Base-by-base conservation (phyloP, 2,329 filamentous ascomycete species). In the Curvularia hawaiiensis region DNA sequence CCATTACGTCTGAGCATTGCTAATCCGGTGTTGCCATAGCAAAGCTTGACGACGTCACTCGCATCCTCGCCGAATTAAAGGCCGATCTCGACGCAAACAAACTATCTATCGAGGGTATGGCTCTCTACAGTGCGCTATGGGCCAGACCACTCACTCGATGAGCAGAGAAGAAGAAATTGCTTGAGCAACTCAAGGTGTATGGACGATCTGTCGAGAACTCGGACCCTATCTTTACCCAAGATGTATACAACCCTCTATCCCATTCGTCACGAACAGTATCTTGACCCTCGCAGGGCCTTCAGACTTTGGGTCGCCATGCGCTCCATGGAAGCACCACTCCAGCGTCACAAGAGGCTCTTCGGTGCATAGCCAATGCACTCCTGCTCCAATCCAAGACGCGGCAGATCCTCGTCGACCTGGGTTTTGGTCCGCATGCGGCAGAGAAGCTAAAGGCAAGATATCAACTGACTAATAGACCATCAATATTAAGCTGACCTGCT, bases 361-460 rank as follows among this genome's bases (percentile, higher is more conserved):
- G 92, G 67, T 93, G 92, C 66, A 78, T 98, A 47, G 93, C 91
- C 66, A 98, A 98, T 76, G 88, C 92, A 9, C 79, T 97, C 69
- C 81, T 96, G 0, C 83, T 96, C 18, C 82, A 87, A 60, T 79
- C 85, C 10, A 80, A 84, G 40, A 88, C 89, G 41, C 85, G 91
- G 50, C 88, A 94, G 72, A 83, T 85, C 44, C 88, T 95, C 52
- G 87, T 92, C 14, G 86, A 92, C 67, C 79, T 91, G 22, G 88
- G 85, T 9, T 89, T 86, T 69, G 85, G 85, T 40, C 78, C 82
- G 16, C 89, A 88, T 66, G 86, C 89, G 18, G 92, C 91, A 57
- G 82, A 85, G 54, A 86, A 84, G 61, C 83, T 97, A 41, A 89
- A 89, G 76, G 82, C 79, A 67, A 46, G 70, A 48, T 39, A 14